Evolutionary conservation across 2,329 filamentous ascomycete genomes (phyloP), one percentile per base, ranked within the genome.

Genomic region (Aureobasidium sp.): DNA sequence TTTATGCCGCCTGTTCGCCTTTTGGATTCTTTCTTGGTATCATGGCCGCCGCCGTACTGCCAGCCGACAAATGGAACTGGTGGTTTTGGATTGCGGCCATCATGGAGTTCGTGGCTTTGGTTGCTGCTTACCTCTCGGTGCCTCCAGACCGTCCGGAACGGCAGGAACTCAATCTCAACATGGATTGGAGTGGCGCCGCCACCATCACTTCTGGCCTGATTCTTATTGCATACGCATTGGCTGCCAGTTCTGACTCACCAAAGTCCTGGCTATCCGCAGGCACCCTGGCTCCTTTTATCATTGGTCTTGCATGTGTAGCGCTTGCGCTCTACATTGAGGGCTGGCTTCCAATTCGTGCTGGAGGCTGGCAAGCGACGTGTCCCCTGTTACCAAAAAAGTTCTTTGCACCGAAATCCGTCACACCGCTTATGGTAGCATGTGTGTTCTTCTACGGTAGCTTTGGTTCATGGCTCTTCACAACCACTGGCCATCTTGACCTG

Each of bases 401-500:
- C 67, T 74, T 74, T 63, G 60, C 49, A 17, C 69, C 69, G 1
- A 67, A 63, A 38, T 67, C 67, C 53, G 66, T 69, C 47, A 67
- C 67, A 47, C 64, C 70, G n/a, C 65, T 74, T 17, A 67, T 65
- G n/a, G 43, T 72, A 5, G 70, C 70, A 1, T 68, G 66, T 33
- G 63, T 74, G 4, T 72, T 69, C 66, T 71, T 72, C 65, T 74
- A 72, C 50, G 71, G 69, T 9, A 69, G 67, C 21, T 72, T 72
- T 21, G 63, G 63, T 2, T 58, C 57, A 3, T 64, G 60, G 49
- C 57, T 64, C 25, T 62, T 64, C 25, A 90, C 60, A 0, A 37
- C 60, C 15, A 62, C 60, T 11, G 58, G 43, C 19, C 46, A 58
- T 19, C 54, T 63, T 21, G 35, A 27, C 4, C 35, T 42, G 9